Percentiles rank a stretch among this genome's conserved stretches.
Conservation (phyloP, 176 grass and related monocot species). For the Triticum turgidum region DNA sequence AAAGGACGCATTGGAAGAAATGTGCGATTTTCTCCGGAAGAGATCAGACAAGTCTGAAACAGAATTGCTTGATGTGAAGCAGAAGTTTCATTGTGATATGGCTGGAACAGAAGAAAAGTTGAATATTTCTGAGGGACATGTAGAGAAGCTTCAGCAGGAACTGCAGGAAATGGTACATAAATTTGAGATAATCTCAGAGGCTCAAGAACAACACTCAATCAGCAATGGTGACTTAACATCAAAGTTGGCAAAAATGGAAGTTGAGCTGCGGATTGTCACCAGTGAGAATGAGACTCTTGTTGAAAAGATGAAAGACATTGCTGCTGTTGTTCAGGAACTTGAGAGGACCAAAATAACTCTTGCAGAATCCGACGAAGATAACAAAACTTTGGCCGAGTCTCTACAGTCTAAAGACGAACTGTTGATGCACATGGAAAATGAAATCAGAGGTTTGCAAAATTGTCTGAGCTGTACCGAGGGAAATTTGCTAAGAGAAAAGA, state of each 20-base stretch:
- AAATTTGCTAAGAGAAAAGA: conserved; percentile 61
- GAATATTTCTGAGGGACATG: conserved; percentile 51
- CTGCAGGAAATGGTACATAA: conserved; percentile 69
- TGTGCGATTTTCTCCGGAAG: conserved; percentile 45
- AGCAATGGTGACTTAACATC: conserved; percentile 63
- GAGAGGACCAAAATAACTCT: conserved; percentile 59
- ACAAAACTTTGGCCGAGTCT: conserved; percentile 46
- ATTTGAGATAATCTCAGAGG: conserved; percentile 55
- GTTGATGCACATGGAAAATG: conserved; percentile 70
- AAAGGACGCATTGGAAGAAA: conserved; percentile 46
- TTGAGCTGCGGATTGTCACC: conserved; percentile 50
- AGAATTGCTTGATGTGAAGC: conserved; percentile 49
- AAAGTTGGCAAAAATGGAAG: conserved; percentile 68
- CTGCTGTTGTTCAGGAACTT: conserved; percentile 52
- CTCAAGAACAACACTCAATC: conserved; percentile 59
- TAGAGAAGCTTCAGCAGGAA: conserved; percentile 67
- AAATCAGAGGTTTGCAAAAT: conserved; percentile 55
- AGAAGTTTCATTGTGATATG: conserved; percentile 56
- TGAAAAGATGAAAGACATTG: conserved; percentile 45
- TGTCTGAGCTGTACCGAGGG: conserved; percentile 26
- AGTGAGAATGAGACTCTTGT: conserved; percentile 51
- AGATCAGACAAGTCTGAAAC: conserved; percentile 41
- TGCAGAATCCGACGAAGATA: conserved; percentile 50
- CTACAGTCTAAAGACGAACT: conserved; percentile 60
- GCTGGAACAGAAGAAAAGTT: conserved; percentile 56